Conservation (phyloP, 352 stramenopile species). For the Phytophthora sansomeana region DNA sequence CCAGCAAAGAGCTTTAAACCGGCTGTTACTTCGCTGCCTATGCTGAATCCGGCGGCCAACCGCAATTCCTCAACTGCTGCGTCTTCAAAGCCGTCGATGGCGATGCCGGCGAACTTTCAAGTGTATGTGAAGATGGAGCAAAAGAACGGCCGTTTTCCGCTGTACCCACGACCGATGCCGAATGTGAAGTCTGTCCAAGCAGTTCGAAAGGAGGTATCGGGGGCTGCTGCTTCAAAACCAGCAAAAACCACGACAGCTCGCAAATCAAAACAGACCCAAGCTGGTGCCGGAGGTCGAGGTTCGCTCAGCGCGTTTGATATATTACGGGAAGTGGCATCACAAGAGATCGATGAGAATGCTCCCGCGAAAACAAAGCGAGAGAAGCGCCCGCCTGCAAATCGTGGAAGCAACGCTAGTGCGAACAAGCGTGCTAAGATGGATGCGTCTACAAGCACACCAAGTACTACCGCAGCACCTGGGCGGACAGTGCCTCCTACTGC, state of each 20-base stretch:
- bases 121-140: slow-evolving; percentile 75
- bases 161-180: slow-evolving; percentile 37
- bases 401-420: slow-evolving; percentile 10
- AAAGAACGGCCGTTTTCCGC: slow-evolving; percentile 33
- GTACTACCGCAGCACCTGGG: slow-evolving; percentile 14
- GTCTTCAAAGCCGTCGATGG: slow-evolving; percentile 23
- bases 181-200: slow-evolving; percentile 29
- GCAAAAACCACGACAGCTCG: slow-evolving; percentile 34
- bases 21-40: slow-evolving; percentile 43
- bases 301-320: slow-evolving; percentile 86
- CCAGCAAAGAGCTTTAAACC: slow-evolving; percentile 39
- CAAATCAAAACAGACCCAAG: slow-evolving; percentile 39
- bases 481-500: slow-evolving; percentile 8
- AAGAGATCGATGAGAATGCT: slow-evolving; percentile 57
- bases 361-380: slow-evolving; percentile 45
- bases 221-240: slow-evolving; percentile 20
- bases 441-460: slow-evolving; percentile 29
- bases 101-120: slow-evolving; percentile 39
- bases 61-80: slow-evolving; percentile 12
- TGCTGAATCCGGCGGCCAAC: slow-evolving; percentile 39
- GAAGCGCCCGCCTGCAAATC: slow-evolving; percentile 28
- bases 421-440: slow-evolving; percentile 48
- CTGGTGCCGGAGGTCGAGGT: slow-evolving; percentile 24
- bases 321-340: slow-evolving; percentile 77
- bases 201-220: slow-evolving; percentile 27